Conservation (phyloP, 495 filamentous ascomycete genomes). For the Cairneyella variabilis region DNA sequence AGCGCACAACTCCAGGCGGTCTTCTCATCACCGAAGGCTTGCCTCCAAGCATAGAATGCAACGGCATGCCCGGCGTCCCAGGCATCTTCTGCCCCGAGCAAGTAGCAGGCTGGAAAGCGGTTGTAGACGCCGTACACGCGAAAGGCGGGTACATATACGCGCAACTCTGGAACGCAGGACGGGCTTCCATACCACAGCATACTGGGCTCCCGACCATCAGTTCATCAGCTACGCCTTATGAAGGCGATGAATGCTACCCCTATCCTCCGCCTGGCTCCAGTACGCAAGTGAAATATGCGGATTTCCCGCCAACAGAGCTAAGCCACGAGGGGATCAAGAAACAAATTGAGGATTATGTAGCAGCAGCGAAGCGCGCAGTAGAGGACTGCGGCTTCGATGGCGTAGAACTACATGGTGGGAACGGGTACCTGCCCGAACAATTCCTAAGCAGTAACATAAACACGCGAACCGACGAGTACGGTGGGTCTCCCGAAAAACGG, state of each 20-base stretch:
- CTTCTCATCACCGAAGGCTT: slow-evolving; percentile 54
- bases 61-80: slow-evolving; percentile 45
- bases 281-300: slow-evolving; percentile 36
- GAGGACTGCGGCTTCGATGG: slow-evolving; percentile 45
- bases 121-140: slow-evolving; percentile 49
- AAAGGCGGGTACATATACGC: slow-evolving; percentile 50
- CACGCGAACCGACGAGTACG: slow-evolving; percentile 47
- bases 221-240: slow-evolving; percentile 14
- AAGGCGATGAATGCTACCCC: slow-evolving; percentile 12
- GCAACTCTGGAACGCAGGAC: slow-evolving; percentile 51
- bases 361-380: slow-evolving; percentile 34
- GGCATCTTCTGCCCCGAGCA: slow-evolving; percentile 47
- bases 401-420: slow-evolving; percentile 52
- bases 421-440: slow-evolving; percentile 54
- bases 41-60: slow-evolving; percentile 45
- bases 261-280: slow-evolving; percentile 15
- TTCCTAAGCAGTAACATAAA: slow-evolving; percentile 50
- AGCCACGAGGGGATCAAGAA: slow-evolving; percentile 41
- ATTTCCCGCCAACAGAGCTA: slow-evolving; percentile 43
- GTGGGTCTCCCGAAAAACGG: slow-evolving; percentile 48
- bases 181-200: slow-evolving; percentile 43
- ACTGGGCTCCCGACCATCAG: slow-evolving; percentile 29
- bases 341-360: slow-evolving; percentile 33
- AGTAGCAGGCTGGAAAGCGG: slow-evolving; percentile 43
- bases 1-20: slow-evolving; percentile 49